Evolutionary conservation across 148 eudicot species (phyloP), one percentile per base, ranked within the genome.

Genomic region (Chenopodium suecicum): DNA sequence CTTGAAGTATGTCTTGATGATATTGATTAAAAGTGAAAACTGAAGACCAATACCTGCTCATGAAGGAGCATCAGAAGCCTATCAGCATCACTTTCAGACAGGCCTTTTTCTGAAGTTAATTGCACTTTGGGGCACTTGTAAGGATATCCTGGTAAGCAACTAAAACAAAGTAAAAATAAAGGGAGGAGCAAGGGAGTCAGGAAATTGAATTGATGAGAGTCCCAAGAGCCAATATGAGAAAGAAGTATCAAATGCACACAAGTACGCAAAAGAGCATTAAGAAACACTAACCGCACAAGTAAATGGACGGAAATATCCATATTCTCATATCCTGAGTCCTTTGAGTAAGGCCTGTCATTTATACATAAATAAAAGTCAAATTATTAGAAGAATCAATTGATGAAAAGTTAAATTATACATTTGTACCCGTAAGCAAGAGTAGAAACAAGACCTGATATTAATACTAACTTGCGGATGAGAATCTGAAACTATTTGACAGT

Each of bases 111-210:
- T 32, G 91, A 86, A 68, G 80, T 77, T 83, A 96, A 82, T 82
- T 88, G 95, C 85, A 96, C 87, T 85, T 90, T 96, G 17, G 99
- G 99, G 81, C 90, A 90, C 84, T 92, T 96, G 90, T 88, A 86
- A 71, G 99, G 99, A 87, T 96, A 96, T 63, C 99, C 99, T 41
- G 94, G 91, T 82, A 90, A 78, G 86, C 85, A 96, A 88, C 99
- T 96, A 80, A 25, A 79, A 67, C 62, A 29, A 19, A 78, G 41
- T 19, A 46, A 20, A 65, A 66, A 23, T 41, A 41, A 74, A 52
- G 52, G 73, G 73, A 50, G 60, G 34, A 79, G 8, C 50, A 37
- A 34, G 58, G 70, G 46, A 46, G 50, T 65, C 48, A 19, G 23
- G 22, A 75, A 31, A 78, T 31, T 80, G 41, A 62, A 65, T 48